These are phyloP conservation scores for Mycena crocata DNA, from an alignment of 768 basidiomycete genomes.

Conservation along the genomic window DNA sequence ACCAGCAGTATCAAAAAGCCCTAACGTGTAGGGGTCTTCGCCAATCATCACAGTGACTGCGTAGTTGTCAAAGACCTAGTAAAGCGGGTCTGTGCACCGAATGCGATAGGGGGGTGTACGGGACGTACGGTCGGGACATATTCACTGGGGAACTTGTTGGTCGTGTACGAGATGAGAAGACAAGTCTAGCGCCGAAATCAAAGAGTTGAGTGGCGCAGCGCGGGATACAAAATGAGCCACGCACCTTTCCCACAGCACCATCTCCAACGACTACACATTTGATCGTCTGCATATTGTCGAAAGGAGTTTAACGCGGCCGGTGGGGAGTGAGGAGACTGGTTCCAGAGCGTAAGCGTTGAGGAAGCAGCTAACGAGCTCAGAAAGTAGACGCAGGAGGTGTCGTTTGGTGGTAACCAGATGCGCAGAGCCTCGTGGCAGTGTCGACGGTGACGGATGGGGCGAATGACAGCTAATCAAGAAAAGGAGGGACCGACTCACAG, in stretches of 20 bases:
- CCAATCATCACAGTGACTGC: conserved; percentile 99
- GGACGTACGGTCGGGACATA: conserved; percentile 94
- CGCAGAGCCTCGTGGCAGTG: conserved; percentile 58
- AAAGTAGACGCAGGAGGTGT: not conserved
- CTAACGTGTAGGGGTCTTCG: conserved; percentile 98
- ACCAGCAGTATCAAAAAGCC: conserved; percentile 99
- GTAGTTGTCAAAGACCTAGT: conserved; percentile 94
- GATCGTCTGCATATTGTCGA: conserved; percentile 87
- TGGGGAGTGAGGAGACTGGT: conserved; percentile 21
- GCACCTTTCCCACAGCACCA: conserved; percentile 97
- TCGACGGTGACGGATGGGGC: conserved; percentile 25
- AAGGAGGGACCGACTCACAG: conserved; percentile 36
- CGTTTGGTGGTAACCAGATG: conserved; percentile 37
- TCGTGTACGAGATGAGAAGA: conserved; percentile 96
- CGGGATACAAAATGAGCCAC: conserved; percentile 43
- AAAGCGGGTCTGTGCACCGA: conserved; percentile 33
- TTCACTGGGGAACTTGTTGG: conserved; percentile 98
- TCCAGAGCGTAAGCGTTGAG: conserved; percentile 21
- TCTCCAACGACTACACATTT: conserved; percentile 98
- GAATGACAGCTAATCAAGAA: conserved; percentile 29
- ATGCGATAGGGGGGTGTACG: conserved; percentile 36
- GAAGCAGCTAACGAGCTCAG: not conserved
- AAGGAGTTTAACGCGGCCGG: conserved; percentile 30
- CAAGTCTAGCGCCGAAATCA: conserved; percentile 72
- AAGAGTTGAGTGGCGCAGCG: conserved; percentile 19